These are phyloP conservation scores for Zygosaccharomyces kombuchaensis DNA, from an alignment of 805 yeast species.

Conservation along the genomic window DNA sequence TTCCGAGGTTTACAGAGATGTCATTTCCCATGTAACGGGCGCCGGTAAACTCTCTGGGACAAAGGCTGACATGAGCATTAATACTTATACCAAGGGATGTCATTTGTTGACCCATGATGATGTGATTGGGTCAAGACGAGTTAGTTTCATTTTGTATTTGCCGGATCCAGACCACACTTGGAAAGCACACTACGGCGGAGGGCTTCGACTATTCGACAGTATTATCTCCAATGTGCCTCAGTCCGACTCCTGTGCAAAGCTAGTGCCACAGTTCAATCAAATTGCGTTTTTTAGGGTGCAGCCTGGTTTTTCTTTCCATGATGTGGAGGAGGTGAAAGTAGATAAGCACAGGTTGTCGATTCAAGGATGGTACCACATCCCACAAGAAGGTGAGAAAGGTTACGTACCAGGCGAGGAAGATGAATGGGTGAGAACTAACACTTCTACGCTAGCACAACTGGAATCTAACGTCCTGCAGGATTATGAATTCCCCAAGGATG, in stretches of 20 bases:
- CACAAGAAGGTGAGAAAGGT: slow-evolving; percentile 89
- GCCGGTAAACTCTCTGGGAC: slow-evolving; percentile 88
- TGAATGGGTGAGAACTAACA: slow-evolving; percentile 51
- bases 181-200: slow-evolving; percentile 94
- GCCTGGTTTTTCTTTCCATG: slow-evolving; percentile 96
- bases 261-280: slow-evolving; percentile 93
- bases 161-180: slow-evolving; percentile 89
- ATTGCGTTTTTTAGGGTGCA: slow-evolving; percentile 93
- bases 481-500: slow-evolving; percentile 73
- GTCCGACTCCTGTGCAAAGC: slow-evolving; percentile 61
- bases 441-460: slow-evolving; percentile 73
- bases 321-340: slow-evolving; percentile 93
- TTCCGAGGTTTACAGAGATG: slow-evolving; percentile 77
- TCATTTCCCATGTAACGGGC: slow-evolving; percentile 70
- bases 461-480: slow-evolving; percentile 74
- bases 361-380: slow-evolving; percentile 99
- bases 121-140: slow-evolving; percentile 91
- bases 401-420: slow-evolving; percentile 79
- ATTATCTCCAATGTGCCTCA: slow-evolving; percentile 85
- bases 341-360: slow-evolving; percentile 88
- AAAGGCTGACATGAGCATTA: slow-evolving; percentile 88
- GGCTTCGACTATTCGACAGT: slow-evolving; percentile 79
- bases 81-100: slow-evolving; percentile 88
- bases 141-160: slow-evolving; percentile 85
- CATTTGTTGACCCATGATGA: slow-evolving; percentile 95